Evolutionary conservation across 2,329 filamentous ascomycete species (phyloP), one percentile per base, ranked within the genome.

Genomic region (Didymella sp.): DNA sequence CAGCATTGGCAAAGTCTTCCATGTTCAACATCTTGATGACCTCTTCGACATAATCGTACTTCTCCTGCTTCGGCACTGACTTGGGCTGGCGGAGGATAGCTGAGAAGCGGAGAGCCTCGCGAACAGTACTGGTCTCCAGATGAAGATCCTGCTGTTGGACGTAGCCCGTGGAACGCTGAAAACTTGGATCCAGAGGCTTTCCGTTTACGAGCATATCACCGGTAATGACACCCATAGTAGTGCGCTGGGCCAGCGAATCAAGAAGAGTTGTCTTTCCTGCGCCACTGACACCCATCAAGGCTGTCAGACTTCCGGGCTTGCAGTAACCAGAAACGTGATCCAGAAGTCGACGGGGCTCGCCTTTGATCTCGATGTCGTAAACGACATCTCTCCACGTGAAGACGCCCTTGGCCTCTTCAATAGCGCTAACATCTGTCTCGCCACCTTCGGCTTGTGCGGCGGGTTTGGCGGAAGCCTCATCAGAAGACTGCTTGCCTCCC

Each of bases 11-110:
- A 55, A 87, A 89, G 50, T 88, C 86, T 25, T 83, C 77, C 86
- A 89, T 88, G 69, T 86, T 83, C 22, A 89, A 79, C 79, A 89
- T 84, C 70, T 82, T 81, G 66, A 89, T 87, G 19, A 89, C 85
- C 38, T 86, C 81, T 59, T 89, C 86, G 4, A 88, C 86, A 47
- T 85, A 88, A 0, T 75, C 81, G 58, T 82, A 80, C 72, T 88
- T 89, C 66, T 88, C 86, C 37, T 81, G 51, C 41, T 78, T 82
- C 67, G 79, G 81, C 8, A 86, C 81, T 0, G 75, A 72, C 45
- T 78, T 77, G 0, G 85, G 85, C 59, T 88, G 86, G 7, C 74
- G 69, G 1, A 76, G 63, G 59, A 73, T 62, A 6, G 75, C 75
- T 17, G 69, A 73, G 43, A 77, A 77, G 1, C 65, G 65, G 24